Conservation (phyloP, 345 rosid species). For the Anacardium occidentale region DNA sequence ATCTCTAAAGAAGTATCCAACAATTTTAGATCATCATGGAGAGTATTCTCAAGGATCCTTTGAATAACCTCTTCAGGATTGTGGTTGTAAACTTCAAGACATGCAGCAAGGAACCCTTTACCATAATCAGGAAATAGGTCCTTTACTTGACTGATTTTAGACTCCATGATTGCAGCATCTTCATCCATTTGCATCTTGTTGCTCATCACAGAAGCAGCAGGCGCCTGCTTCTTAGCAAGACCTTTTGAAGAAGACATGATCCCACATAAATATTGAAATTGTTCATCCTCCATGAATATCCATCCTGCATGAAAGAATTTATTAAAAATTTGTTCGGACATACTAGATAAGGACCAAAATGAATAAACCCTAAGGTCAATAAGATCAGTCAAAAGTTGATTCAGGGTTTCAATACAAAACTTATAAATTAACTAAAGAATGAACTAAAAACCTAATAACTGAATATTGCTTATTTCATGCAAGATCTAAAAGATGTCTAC, state of each 20-base stretch:
- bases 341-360: not conserved
- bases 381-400: constrained; percentile 6
- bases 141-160: constrained; percentile 85
- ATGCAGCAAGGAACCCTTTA: constrained; percentile 71
- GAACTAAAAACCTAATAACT: not conserved
- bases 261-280: constrained; percentile 74
- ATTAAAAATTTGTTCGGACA: not conserved
- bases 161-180: constrained; percentile 65
- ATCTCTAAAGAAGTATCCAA: constrained; percentile 66
- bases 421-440: not conserved
- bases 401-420: not conserved
- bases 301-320: constrained; percentile 56
- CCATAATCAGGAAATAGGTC: constrained; percentile 93
- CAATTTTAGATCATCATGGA: constrained; percentile 67
- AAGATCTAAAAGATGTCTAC: not conserved
- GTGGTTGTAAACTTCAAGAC: constrained; percentile 87
- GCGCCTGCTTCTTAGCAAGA: constrained; percentile 33
- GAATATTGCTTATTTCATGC: not conserved
- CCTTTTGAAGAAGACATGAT: constrained; percentile 39
- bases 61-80: constrained; percentile 95
- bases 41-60: constrained; percentile 88
- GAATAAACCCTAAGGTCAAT: not conserved
- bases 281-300: constrained; percentile 76
- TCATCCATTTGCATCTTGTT: constrained; percentile 54
- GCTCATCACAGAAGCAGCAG: constrained; percentile 30